Evolutionary conservation across 2,329 filamentous ascomycete species (phyloP), one percentile per base, ranked within the genome.

Genomic region (Colletotrichum cuscutae): DNA sequence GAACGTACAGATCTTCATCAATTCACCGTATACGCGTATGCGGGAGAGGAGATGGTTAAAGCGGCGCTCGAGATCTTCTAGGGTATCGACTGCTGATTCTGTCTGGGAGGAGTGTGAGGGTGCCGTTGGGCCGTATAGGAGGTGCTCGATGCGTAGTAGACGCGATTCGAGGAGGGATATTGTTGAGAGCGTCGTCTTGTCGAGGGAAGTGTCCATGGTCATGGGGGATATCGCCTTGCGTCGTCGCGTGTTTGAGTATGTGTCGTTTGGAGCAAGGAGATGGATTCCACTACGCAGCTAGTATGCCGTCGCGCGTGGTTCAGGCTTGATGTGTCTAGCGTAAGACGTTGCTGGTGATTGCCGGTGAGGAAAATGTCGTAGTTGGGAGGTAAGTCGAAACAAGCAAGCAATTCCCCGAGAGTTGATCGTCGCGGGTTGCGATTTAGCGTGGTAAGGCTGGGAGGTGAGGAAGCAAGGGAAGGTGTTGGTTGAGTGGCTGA

Each of bases 121-220:
- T 2, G 81, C 68, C 4, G 85, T 81, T 35, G 81, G 79, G 30
- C 89, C 89, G 76, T 88, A 86, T 57, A 92, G 84, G 3, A 91
- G 80, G 75, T 91, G 89, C 76, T 92, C 90, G 71, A 91, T 83
- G 58, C 89, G 88, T 19, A 86, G 81, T 12, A 92, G 85, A n/a
- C 90, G 89, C 63, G 86, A 83, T 77, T 91, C 89, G 46, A 92
- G 85, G 30, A 91, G 83, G 54, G 84, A 85, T 72, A 91, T 85
- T 1, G 89, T 91, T 42, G 86, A 83, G 9, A 90, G 81, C 1
- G 88, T 86, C 4, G 88, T 89, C 66, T 86, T 82, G 77, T 90
- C 88, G 28, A 89, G 80, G 8, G 82, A 80, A 73, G 76, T 78
- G 53, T 80, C 78, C 80, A 82, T 83, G 56, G 22, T 59, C 28